Evolutionary conservation across 192 early-diverging fungal genomes (phyloP).

Genomic region (Coemansia sp.): DNA sequence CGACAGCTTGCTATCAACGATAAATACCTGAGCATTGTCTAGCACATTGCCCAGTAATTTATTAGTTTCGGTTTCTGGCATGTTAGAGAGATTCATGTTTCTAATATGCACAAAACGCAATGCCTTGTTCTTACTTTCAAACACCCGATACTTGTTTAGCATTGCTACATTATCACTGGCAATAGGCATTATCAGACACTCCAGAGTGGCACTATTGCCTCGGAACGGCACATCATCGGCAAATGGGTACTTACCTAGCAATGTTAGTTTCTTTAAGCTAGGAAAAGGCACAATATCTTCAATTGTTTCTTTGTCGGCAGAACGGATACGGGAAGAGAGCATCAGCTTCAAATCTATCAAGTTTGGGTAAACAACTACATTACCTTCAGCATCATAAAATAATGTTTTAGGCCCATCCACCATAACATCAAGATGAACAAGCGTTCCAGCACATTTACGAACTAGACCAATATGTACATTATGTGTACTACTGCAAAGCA

Average conservation of each 20-base stretch:
- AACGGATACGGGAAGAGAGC: no score
- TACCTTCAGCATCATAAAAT: neutral
- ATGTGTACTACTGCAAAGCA: neutral
- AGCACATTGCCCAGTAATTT: neutral
- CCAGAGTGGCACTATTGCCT: constrained; percentile 4
- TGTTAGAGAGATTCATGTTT: neutral
- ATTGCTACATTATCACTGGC: neutral
- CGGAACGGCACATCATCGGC: constrained; percentile 9
- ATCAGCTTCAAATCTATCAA: neutral
- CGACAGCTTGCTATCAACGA: neutral
- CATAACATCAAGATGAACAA: neutral
- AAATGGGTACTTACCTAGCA: neutral
- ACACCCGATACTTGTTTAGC: neutral
- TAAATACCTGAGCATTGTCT: neutral
- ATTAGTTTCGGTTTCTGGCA: neutral
- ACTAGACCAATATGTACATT: neutral
- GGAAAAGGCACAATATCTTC: constrained; percentile 5
- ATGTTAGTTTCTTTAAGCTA: neutral
- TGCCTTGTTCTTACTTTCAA: neutral
- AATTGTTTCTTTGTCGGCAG: no score
- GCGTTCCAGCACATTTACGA: neutral
- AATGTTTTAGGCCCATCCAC: neutral
- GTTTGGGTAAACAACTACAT: neutral
- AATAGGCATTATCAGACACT: neutral
- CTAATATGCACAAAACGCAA: neutral